phyloP scores from a whole-genome alignment of 169 alveolate species.

The Plasmodium adleri region DNA sequence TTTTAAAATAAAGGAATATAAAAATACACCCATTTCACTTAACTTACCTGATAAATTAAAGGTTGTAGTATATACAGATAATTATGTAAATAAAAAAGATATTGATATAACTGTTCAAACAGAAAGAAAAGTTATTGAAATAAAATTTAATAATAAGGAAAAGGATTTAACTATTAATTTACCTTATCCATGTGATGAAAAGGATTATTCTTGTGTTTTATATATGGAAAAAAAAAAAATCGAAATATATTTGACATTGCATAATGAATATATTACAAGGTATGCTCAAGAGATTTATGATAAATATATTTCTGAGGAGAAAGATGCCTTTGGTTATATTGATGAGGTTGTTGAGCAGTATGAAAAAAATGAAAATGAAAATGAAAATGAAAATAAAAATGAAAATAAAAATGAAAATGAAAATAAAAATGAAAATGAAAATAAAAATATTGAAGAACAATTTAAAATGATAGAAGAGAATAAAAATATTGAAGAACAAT shows the following conservation, averaged over 20 bases:
- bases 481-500: not conserved
- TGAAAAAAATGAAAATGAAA: not conserved
- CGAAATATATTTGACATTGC: slow-evolving; percentile 45
- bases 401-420: not conserved
- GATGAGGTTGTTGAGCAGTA: slow-evolving; percentile 37
- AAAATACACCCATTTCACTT: slow-evolving; percentile 23
- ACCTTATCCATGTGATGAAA: slow-evolving; percentile 44
- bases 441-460: not conserved
- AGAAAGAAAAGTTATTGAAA: slow-evolving; percentile 12
- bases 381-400: not conserved
- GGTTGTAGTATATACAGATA: slow-evolving; percentile 34
- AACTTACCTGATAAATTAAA: slow-evolving; percentile 61
- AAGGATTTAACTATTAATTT: slow-evolving; percentile 27
- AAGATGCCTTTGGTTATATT: slow-evolving; percentile 36
- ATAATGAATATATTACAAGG: slow-evolving; percentile 26
- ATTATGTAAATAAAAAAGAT: slow-evolving; percentile 21
- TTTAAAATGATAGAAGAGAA: not conserved
- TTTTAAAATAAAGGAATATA: slow-evolving; percentile 17
- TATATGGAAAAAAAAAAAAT: slow-evolving; percentile 28
- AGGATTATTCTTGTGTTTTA: slow-evolving; percentile 42
- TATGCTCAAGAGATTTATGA: slow-evolving; percentile 35
- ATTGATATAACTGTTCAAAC: slow-evolving; percentile 5
- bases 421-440: slow-evolving; percentile 8
- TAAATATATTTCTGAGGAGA: slow-evolving; percentile 4
- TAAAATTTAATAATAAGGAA: slow-evolving; percentile 46